A percentile compares a stretch with the other conserved stretches of the same genome.
Conservation (phyloP, 1,139 yeast species). For the Candida sp. region DNA sequence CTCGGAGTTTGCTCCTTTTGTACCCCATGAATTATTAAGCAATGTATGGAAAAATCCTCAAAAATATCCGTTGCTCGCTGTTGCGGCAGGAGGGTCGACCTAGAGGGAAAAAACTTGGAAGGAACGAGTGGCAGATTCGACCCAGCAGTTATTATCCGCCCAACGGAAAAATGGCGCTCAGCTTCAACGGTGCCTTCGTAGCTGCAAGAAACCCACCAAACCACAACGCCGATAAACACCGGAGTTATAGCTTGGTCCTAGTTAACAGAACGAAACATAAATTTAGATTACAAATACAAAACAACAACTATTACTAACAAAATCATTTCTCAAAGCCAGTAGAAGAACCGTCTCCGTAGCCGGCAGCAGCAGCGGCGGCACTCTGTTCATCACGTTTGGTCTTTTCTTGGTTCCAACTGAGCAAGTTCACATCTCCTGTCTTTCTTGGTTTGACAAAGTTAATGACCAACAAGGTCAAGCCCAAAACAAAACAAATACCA, state of each 20-base stretch:
- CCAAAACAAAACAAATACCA: conserved; percentile 76
- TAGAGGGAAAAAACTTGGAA: background rate
- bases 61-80: background rate
- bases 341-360: conserved; percentile 7
- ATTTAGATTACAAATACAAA: background rate
- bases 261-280: conserved; percentile 25
- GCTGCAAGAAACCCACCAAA: no score
- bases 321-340: conserved; percentile 13
- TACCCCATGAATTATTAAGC: background rate
- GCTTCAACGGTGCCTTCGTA: background rate
- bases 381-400: conserved; percentile 22
- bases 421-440: conserved; percentile 72
- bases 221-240: background rate
- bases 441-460: conserved; percentile 72
- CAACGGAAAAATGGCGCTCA: background rate
- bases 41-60: background rate
- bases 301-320: background rate
- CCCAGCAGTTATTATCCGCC: background rate
- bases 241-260: no score
- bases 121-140: background rate
- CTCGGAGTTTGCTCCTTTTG: conserved; percentile 1
- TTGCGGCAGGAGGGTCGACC: background rate
- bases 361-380: conserved; percentile 11
- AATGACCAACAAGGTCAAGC: conserved; percentile 59
- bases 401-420: conserved; percentile 71